Base-by-base conservation (phyloP, 495 filamentous ascomycete species). In the Penicillium roqueforti region DNA sequence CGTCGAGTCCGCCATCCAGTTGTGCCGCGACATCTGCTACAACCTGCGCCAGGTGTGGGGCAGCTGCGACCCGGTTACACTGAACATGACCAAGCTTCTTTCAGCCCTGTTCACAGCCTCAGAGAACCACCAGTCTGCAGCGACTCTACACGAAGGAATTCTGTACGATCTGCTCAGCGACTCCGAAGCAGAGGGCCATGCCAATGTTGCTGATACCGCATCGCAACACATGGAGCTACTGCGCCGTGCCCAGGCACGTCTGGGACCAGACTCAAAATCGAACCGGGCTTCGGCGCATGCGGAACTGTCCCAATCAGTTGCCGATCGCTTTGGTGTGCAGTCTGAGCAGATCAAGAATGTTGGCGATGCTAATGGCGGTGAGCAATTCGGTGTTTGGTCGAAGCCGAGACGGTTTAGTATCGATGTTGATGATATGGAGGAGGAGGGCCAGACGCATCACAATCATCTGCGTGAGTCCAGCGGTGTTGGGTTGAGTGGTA, bases 11-110 rank as follows among this genome's bases (percentile, higher is more conserved):
- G 79, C 82, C 19, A 79, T 81, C 52, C 74, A 76, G 18, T 71
- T 86, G 0, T 78, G 77, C 61, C 78, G 82, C 45, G 78, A 77
- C 58, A 81, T 86, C 56, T 81, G 78, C 65, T 85, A 86, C 68
- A 86, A 86, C 51, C 69, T 86, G 45, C 80, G 80, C 6, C 78
- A 81, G 38, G 76, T 78, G 6, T 81, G 77, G 59, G 81, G 81
- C 16, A 74, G 75, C 22, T 71, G 79, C 4, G 79, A 86, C 57
- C 65, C 65, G 5, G 74, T 80, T 18, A 77, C 82, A 0, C 66
- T 85, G 20, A 72, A 79, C 8, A 80, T 83, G 74, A 75, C 71
- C 26, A 72, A 78, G 53, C 74, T 84, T 37, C 75, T 86, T 0
- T 80, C 81, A 0, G 71, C 71, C 0, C 69, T 86, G 14, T 82